Conservation (phyloP, 768 basidiomycete genomes). For the Tephrocybe sp. region DNA sequence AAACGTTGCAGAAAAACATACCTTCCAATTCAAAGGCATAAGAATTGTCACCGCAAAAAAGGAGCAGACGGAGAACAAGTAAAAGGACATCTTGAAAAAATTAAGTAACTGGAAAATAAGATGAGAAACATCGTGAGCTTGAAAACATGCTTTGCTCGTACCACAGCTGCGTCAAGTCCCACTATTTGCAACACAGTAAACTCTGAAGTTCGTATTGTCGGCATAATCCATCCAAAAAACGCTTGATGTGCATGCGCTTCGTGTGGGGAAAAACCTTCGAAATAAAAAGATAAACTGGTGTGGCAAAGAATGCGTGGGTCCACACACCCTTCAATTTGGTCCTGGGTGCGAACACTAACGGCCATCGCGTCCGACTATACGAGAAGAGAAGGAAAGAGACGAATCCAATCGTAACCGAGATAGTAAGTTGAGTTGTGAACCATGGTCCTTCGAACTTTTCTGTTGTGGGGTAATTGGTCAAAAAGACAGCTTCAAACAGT, state of each 20-base stretch:
- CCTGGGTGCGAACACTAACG: conserved; percentile 86
- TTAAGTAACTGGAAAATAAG: conserved; percentile 66
- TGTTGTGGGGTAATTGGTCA: conserved; percentile 24
- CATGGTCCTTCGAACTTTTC: conserved; percentile 90
- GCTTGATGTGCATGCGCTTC: conserved; percentile 85
- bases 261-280: conserved; percentile 85
- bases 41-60: conserved; percentile 80
- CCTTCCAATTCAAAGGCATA: conserved; percentile 95
- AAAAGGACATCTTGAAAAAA: conserved; percentile 95
- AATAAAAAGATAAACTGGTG: conserved; percentile 3
- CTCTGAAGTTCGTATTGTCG: conserved; percentile 88
- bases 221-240: conserved; percentile 96
- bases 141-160: conserved; percentile 37
- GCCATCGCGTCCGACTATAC: conserved; percentile 85
- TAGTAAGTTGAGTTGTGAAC: conserved; percentile 87
- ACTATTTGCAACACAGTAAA: conserved; percentile 95
- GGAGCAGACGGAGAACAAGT: conserved; percentile 86
- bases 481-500: too few species aligned
- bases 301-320: conserved; percentile 7
- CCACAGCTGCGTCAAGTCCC: conserved; percentile 94
- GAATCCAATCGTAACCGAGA: conserved; percentile 78
- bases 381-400: conserved; percentile 86
- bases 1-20: conserved; percentile 34
- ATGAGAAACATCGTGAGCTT: not conserved
- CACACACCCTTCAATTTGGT: conserved; percentile 87